Base-by-base conservation (phyloP, 2,329 filamentous ascomycete genomes). In the Pseudodiploospora longispora region DNA sequence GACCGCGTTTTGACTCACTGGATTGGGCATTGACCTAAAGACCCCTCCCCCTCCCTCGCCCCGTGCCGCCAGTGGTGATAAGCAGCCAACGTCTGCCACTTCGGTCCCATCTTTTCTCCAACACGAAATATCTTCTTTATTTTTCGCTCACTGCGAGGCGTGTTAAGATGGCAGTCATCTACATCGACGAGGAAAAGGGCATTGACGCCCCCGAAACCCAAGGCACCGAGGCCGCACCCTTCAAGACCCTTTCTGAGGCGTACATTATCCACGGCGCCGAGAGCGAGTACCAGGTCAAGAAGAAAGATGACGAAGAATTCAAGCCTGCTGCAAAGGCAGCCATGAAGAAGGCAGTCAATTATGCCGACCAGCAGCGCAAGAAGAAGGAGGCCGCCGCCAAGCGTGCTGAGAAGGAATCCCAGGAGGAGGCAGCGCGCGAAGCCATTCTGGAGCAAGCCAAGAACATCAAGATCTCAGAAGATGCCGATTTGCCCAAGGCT, bases 401-500 rank as follows among this genome's bases (percentile, higher is more conserved):
- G 41, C 51, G 52, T 34, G 52, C 52, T 10, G 56, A 59, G 45
- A 52, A 56, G 46, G 55, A 58, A 28, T 43, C 50, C 10, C 41
- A 40, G 48, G 55, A 48, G 38, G 55, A 47, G 45, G 55, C 46
- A 36, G 55, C 42, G 36, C 50, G 47, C 34, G 44, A 38, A 27
- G 46, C 46, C 35, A 52, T 59, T 3, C 43, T 57, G 27, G 56
- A 58, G 46, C 49, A 57, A 46, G 56, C 56, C 31, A 58, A 59
- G 52, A 52, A 54, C 40, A 56, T 58, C 44, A 48, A 55, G 44
- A 53, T 58, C 33, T 47, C 49, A 35, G 32, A 34, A 34, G 32
- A 34, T 34, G 8, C 32, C 9, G 32, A 34, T 12, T 12, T 34
- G 32, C 32, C 32, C 32, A 73, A 81, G 62, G 80, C 89, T 1